Evolutionary conservation across 202 grass and related monocot species (phyloP), one percentile per base, ranked within the genome.

Genomic region (Schoenoplectus triqueter): DNA sequence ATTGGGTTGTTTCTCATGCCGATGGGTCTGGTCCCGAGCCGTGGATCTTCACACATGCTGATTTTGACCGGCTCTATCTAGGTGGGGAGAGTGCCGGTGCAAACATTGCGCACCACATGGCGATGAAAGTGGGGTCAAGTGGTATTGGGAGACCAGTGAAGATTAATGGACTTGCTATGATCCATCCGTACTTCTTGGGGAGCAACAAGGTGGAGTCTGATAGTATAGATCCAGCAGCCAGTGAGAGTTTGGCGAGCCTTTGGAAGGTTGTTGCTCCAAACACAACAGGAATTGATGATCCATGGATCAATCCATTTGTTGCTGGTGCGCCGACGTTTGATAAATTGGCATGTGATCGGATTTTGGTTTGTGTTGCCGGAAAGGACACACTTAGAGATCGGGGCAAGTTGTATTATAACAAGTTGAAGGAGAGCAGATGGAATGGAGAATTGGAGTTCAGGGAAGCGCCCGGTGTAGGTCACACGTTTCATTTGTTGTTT

Each of bases 111-210:
- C 92, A 94, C 84, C 89, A 92, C 84, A 86, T 88, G 50, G 88
- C 88, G 41, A 92, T 90, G 92, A 90, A 80, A 76, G 88, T 73
- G 0, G 81, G 87, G 7, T 19, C 49, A n/a, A 86, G 88, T 61
- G 89, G 85, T 42, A 57, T 91, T 48, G 88, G 78, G 64, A 87
- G 90, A 85, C 84, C 59, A 5, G 22, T 85, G 78, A 47, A 87
- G 85, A 93, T 93, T 59, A 83, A 84, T 10, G 91, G 91, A 19
- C 86, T 93, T 70, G 87, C 90, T n/a, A 85, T 91, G 88, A 91
- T 93, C 71, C 91, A 93, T 86, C 91, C 91, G 0, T 93, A 93
- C 85, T 93, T 93, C 62, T 69, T 93, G 5, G 91, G 91, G 11
- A 87, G 74, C 18, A 73, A 85, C 47, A 87, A 86, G 69, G 90